Evolutionary conservation across 75 land plant genomes (phyloP).

Genomic region (Gnetum montanum): DNA sequence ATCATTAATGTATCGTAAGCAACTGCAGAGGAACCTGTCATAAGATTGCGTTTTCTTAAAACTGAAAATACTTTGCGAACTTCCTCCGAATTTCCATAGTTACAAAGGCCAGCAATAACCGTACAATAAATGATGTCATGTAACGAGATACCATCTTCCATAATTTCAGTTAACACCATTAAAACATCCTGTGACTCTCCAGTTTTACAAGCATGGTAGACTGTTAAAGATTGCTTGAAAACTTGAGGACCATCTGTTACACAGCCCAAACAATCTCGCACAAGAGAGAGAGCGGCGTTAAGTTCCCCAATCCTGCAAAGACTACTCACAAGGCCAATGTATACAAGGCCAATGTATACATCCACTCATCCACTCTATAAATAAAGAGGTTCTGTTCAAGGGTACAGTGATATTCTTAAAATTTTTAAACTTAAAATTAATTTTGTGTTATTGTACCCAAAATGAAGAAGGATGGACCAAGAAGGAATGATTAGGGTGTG

Average conservation of each 20-base stretch:
- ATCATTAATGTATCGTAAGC: conserved; percentile 43
- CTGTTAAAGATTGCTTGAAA: conserved; percentile 47
- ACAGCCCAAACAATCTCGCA: conserved; percentile 56
- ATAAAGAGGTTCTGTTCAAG: too few species aligned
- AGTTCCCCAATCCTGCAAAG: conserved; percentile 54
- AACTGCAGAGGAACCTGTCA: conserved; percentile 29
- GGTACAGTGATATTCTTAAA: too few species aligned
- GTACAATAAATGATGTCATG: conserved; percentile 39
- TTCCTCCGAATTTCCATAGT: conserved; percentile 44
- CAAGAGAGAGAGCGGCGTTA: conserved; percentile 34
- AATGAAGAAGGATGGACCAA: too few species aligned
- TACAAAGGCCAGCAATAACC: conserved; percentile 52
- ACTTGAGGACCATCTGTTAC: conserved; percentile 38
- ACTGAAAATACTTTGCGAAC: conserved; percentile 38
- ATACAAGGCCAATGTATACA: conserved; percentile 37
- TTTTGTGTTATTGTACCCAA: too few species aligned
- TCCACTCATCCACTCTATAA: too few species aligned
- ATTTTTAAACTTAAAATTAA: too few species aligned
- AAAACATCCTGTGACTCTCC: conserved; percentile 39
- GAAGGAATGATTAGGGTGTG: too few species aligned
- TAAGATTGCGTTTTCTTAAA: conserved; percentile 22
- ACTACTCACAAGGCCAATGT: conserved; percentile 43
- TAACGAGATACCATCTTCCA: conserved; percentile 24
- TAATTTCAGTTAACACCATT: conserved; percentile 54
- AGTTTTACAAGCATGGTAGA: conserved; percentile 40